Evolutionary conservation across 1,284 basidiomycete species (phyloP), one percentile per base, ranked within the genome.

Genomic region (Moesziomyces globuligerus): DNA sequence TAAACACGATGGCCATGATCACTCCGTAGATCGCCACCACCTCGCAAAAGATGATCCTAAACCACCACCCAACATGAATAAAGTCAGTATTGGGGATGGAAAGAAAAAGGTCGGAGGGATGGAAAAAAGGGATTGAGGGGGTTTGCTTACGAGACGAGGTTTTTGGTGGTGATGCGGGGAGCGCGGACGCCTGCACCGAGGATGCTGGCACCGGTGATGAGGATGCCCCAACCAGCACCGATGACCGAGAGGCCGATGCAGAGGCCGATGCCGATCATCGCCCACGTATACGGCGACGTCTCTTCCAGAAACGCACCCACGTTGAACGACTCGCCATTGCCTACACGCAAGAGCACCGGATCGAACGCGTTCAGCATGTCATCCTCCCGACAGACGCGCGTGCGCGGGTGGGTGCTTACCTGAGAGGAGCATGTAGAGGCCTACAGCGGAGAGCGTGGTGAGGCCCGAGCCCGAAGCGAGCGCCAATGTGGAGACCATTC

Each of bases 151-250:
- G 92, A 94, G 78, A 98, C 97, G 83, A 98, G 84, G 83, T 98
- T 98, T 87, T 98, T 98, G 34, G 95, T 98, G 48, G 91, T 89
- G 73, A 98, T 98, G 67, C 96, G 87, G 10, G 96, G 95, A 44
- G 94, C 88, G 38, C 94, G 87, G 13, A 98, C 94, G 82, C 95
- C 94, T 79, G 93, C 95, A 61, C 95, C 95, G 21, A 98, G 87
- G 74, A 98, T 95, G 25, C 92, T 94, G 20, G 94, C 85, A 53
- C 95, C 95, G 2, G 95, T 98, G 65, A 98, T 87, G 85, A 96
- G 94, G 84, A 98, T 98, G 53, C 95, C 95, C 95, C 95, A 98
- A 84, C 91, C 95, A 43, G 95, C 95, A 59, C 95, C 96, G 6
- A 94, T 85, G 7, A 97, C 94, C 76, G 91, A 94, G 43, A 98